A percentile compares a stretch with the other conserved stretches of the same genome.
Conservation (phyloP, 2,329 filamentous ascomycete genomes). For the Calonectria pseudoreteaudii region DNA sequence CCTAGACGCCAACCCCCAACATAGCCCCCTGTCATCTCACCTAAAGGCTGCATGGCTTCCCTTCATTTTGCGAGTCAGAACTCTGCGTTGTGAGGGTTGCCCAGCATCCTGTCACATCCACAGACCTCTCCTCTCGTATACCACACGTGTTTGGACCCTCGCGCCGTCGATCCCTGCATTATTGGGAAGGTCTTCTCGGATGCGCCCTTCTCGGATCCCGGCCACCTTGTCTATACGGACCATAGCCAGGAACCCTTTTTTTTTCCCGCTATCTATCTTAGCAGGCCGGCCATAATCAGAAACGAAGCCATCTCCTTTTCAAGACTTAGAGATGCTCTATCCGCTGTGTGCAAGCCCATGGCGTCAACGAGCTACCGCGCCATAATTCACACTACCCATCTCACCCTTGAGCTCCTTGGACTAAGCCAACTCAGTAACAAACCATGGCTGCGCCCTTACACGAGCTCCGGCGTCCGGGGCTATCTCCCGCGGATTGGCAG, state of each 20-base stretch:
- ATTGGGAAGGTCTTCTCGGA: neutral
- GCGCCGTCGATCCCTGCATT: neutral
- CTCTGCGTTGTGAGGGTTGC: neutral
- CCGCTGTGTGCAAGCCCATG: neutral
- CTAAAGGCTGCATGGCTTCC: neutral
- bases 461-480: neutral
- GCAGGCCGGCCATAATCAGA: neutral
- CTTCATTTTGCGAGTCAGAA: slow-evolving; percentile 21
- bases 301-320: neutral
- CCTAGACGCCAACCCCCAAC: neutral
- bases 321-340: neutral
- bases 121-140: neutral
- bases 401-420: neutral
- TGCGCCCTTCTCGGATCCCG: neutral
- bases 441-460: neutral
- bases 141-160: neutral
- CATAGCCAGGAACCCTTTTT: neutral
- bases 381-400: neutral
- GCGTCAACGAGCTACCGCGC: neutral
- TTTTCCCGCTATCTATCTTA: neutral
- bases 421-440: neutral
- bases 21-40: slow-evolving; percentile 10
- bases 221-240: neutral
- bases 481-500: neutral
- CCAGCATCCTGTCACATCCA: neutral